Evolutionary conservation across 1,139 yeast genomes (phyloP).

Genomic region (Hyphopichia fennica): DNA sequence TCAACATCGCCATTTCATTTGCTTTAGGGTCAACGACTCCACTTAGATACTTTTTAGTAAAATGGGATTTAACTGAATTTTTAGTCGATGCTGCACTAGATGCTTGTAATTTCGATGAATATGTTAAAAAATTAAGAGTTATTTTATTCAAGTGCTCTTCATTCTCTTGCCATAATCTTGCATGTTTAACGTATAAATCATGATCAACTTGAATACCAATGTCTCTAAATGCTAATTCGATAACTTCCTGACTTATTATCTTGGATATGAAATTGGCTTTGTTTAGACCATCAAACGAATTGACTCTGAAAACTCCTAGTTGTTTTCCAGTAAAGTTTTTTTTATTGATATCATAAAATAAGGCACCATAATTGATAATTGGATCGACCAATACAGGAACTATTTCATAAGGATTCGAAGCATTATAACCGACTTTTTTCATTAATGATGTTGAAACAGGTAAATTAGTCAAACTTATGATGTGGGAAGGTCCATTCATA

Average conservation of each 20-base stretch:
- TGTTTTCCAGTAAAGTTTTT: slow-evolving; percentile 61
- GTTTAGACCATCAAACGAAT: slow-evolving; percentile 65
- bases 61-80: slow-evolving; percentile 41
- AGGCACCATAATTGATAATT: slow-evolving; percentile 63
- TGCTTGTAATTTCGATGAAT: slow-evolving; percentile 29
- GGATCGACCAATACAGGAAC: slow-evolving; percentile 42
- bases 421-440: slow-evolving; percentile 38
- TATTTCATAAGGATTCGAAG: slow-evolving; percentile 39
- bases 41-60: slow-evolving; percentile 47
- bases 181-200: slow-evolving; percentile 52
- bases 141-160: slow-evolving; percentile 49
- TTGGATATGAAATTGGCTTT: slow-evolving; percentile 62
- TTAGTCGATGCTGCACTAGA: slow-evolving; percentile 34
- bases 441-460: slow-evolving; percentile 35
- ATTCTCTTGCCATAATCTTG: slow-evolving; percentile 62
- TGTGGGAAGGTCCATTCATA: slow-evolving; percentile 10
- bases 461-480: slow-evolving; percentile 28
- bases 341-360: slow-evolving; percentile 53
- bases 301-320: slow-evolving; percentile 64
- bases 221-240: slow-evolving; percentile 58
- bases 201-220: slow-evolving; percentile 37
- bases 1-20: slow-evolving; percentile 47
- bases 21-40: slow-evolving; percentile 43
- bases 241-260: slow-evolving; percentile 59
- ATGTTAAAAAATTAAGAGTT: slow-evolving; percentile 38